Evolutionary conservation across 257 asterid genomes (phyloP), one percentile per base, ranked within the genome.

Genomic region (Lantana camara): DNA sequence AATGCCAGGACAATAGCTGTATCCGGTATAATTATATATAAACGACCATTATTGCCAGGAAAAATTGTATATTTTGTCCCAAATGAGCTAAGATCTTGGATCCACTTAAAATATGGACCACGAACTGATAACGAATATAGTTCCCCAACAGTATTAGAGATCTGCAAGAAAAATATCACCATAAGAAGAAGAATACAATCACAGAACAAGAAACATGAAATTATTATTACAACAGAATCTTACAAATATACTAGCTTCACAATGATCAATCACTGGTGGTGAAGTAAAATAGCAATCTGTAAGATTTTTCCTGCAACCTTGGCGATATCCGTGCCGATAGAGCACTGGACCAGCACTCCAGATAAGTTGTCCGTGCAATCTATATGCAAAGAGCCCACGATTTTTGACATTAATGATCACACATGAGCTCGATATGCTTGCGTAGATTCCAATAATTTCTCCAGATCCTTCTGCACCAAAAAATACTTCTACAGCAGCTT

Each of bases 281-380:
- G 97, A 84, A 52, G 82, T 70, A 60, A 90, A 90, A 76, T 82
- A 86, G 78, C 97, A 94, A 0, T 73, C 89, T 0, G 89, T 73
- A 10, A 77, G 22, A 22, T 82, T 88, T 62, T 69, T 84, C 77
- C 77, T 70, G 70, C 97, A 90, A 38, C 99, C 99, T 84, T 84
- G 96, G 55, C 92, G 95, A 79, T 79, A 90, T 23, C 95, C 97
- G 20, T 85, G 87, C 70, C 70, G 95, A 75, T 87, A 80, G 61
- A 85, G 83, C 37, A 90, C 81, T 0, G 96, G 95, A 57, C 97
- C 97, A 34, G 95, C 95, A 48, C 88, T 84, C 99, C 99, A 94
- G 5, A 80, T 48, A 23, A 88, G 82, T 23, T 77, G 78, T 1
- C 97, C 96, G 6, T 77, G 67, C 66, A 88, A 70, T 54, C 83